Percentiles rank a stretch among this genome's conserved stretches.
These are phyloP conservation scores for Pseudogymnoascus sp. DNA, from an alignment of 2,329 filamentous ascomycete species.

Conservation along the genomic window DNA sequence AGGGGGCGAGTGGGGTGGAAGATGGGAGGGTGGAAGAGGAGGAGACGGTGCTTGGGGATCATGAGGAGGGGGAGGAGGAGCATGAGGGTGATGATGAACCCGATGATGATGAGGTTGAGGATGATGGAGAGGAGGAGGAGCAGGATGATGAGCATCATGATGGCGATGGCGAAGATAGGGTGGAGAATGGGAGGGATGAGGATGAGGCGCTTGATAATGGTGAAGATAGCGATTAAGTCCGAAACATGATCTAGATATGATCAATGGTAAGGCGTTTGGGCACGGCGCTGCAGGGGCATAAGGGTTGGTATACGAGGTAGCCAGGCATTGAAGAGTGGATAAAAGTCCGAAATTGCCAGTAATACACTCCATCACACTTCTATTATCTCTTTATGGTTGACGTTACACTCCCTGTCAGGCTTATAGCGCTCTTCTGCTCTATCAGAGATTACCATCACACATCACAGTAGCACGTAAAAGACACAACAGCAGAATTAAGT, in stretches of 20 bases:
- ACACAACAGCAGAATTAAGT: neutral
- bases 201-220: constrained; percentile 55
- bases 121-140: constrained; percentile 48
- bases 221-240: constrained; percentile 47
- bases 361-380: constrained; percentile 2
- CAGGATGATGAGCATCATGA: constrained; percentile 43
- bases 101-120: constrained; percentile 45
- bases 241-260: constrained; percentile 2
- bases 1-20: constrained; percentile 33
- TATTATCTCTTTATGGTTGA: neutral
- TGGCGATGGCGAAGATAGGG: constrained; percentile 39
- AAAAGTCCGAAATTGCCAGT: neutral
- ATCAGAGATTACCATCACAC: neutral
- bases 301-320: constrained; percentile 1
- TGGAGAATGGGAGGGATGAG: constrained; percentile 37
- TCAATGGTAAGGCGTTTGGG: constrained; percentile 6
- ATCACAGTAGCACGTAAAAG: neutral
- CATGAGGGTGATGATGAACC: constrained; percentile 41
- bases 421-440: neutral
- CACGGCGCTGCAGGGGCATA: constrained; percentile 5
- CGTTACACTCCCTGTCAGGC: neutral
- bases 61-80: constrained; percentile 38
- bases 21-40: constrained; percentile 32
- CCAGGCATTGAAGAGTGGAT: constrained; percentile 1
- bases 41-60: constrained; percentile 35